Conservation (phyloP, 2,329 filamentous ascomycete genomes). For the Penicillium aurantiogriseum region DNA sequence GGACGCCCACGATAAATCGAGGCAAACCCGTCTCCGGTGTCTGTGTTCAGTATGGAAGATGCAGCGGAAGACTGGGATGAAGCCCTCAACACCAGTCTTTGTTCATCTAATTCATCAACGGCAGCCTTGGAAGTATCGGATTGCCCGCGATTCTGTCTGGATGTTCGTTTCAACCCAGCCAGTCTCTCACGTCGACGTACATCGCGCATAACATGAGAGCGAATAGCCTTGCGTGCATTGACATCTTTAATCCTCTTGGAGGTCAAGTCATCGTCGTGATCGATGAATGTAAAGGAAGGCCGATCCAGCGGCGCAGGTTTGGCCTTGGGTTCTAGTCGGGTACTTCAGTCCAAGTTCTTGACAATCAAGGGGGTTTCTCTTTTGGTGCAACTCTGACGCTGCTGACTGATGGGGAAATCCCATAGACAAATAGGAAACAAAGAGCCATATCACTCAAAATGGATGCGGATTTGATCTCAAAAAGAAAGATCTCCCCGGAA, state of each 20-base stretch:
- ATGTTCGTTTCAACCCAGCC: slow-evolving; percentile 38
- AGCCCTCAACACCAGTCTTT: slow-evolving; percentile 13
- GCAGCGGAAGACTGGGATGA: slow-evolving; percentile 14
- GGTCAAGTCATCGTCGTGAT: slow-evolving; percentile 41
- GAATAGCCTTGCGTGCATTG: slow-evolving; percentile 41
- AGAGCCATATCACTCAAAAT: neutral
- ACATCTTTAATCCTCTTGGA: slow-evolving; percentile 41
- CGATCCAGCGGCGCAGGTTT: slow-evolving; percentile 26
- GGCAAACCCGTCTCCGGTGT: neutral
- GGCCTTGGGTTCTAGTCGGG: slow-evolving; percentile 20
- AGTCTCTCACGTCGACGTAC: slow-evolving; percentile 43
- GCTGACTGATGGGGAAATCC: neutral
- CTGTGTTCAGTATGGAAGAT: slow-evolving; percentile 1
- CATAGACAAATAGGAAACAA: slow-evolving; percentile 7
- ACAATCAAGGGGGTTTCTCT: neutral
- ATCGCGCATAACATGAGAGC: slow-evolving; percentile 46
- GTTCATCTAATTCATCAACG: slow-evolving; percentile 12
- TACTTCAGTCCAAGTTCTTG: neutral
- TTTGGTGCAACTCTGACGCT: neutral
- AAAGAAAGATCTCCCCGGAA: neutral
- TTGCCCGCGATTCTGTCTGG: slow-evolving; percentile 25
- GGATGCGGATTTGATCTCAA: neutral
- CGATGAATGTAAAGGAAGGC: slow-evolving; percentile 43
- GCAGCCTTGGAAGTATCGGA: slow-evolving; percentile 7
- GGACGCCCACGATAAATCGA: slow-evolving; percentile 17